A percentile compares a stretch with the other conserved stretches of the same genome.
These are phyloP conservation scores for Helotiales sp. DNA, from an alignment of 2,329 filamentous ascomycete genomes.

Conservation along the genomic window DNA sequence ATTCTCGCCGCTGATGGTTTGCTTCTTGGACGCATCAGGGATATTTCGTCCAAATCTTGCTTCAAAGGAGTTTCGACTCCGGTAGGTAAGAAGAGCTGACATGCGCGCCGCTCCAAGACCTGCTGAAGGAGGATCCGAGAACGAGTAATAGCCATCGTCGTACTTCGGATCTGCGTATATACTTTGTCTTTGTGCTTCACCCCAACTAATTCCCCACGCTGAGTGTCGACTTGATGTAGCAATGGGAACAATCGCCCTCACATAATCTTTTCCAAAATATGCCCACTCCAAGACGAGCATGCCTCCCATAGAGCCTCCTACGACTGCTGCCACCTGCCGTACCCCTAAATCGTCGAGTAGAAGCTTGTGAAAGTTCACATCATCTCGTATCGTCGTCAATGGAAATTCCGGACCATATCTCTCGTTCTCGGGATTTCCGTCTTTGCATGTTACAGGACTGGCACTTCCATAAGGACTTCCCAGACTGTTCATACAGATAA, in stretches of 20 bases:
- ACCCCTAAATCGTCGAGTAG: slow-evolving; percentile 80
- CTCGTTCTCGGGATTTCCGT: slow-evolving; percentile 72
- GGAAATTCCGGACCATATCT: slow-evolving; percentile 95
- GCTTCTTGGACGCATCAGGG: slow-evolving; percentile 78
- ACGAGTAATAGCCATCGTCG: slow-evolving; percentile 91
- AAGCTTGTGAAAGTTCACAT: slow-evolving; percentile 84
- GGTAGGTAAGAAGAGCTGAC: slow-evolving; percentile 93
- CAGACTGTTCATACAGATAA: slow-evolving; percentile 83
- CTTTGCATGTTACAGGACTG: slow-evolving; percentile 85
- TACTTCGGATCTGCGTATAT: slow-evolving; percentile 99
- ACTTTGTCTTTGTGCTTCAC: slow-evolving; percentile 83
- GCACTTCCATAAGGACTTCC: slow-evolving; percentile 85
- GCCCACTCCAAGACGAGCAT: slow-evolving; percentile 93
- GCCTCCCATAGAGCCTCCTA: slow-evolving; percentile 83
- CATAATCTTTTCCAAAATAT: slow-evolving; percentile 85
- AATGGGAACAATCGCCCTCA: slow-evolving; percentile 77
- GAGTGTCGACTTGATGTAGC: slow-evolving; percentile 83
- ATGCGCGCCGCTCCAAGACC: slow-evolving; percentile 94
- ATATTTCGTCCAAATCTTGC: slow-evolving; percentile 91
- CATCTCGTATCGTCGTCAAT: slow-evolving; percentile 90
- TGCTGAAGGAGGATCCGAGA: slow-evolving; percentile 80
- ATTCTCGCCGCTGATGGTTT: slow-evolving; percentile 71
- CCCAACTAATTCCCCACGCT: slow-evolving; percentile 90
- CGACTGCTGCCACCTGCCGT: slow-evolving; percentile 72
- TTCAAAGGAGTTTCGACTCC: slow-evolving; percentile 96